These are phyloP conservation scores for Neofusicoccum kwambonambiense DNA, from an alignment of 2,329 filamentous ascomycete genomes.

Conservation along the genomic window DNA sequence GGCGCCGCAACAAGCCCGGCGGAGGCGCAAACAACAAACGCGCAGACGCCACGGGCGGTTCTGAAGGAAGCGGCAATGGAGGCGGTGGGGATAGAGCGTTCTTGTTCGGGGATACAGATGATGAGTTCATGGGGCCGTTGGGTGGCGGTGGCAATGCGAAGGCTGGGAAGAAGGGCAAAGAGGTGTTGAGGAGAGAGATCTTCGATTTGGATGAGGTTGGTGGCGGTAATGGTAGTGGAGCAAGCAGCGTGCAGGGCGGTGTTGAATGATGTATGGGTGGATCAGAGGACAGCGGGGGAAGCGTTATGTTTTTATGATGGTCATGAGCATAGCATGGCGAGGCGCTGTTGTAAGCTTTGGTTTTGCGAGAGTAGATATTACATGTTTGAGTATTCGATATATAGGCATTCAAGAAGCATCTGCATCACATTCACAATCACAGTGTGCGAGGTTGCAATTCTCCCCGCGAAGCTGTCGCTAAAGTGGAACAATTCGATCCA, in stretches of 20 bases:
- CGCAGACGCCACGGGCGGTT: neutral
- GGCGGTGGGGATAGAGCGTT: slow-evolving; percentile 26
- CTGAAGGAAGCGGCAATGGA: neutral
- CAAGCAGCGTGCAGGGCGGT: neutral
- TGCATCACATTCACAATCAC: too few relatives aligned
- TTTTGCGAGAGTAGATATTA: neutral
- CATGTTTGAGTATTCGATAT: neutral
- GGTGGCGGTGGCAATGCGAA: slow-evolving; percentile 23
- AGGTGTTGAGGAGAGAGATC: slow-evolving; percentile 36
- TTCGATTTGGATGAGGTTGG: slow-evolving; percentile 34
- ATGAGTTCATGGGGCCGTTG: slow-evolving; percentile 25
- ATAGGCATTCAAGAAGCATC: too few relatives aligned
- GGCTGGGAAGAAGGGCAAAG: slow-evolving; percentile 18
- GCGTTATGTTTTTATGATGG: neutral
- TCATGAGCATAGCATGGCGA: slow-evolving; percentile 10
- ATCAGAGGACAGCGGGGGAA: neutral
- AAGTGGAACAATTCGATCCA: too few relatives aligned
- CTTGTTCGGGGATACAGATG: slow-evolving; percentile 42
- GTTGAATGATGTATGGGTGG: neutral
- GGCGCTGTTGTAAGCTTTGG: neutral
- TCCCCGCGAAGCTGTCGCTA: too few relatives aligned
- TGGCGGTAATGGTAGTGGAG: neutral
- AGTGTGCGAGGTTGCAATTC: too few relatives aligned
- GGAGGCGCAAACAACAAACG: neutral
- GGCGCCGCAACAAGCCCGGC: slow-evolving; percentile 10